Conservation (phyloP, 75 land plant species). For the Pinus taeda region DNA sequence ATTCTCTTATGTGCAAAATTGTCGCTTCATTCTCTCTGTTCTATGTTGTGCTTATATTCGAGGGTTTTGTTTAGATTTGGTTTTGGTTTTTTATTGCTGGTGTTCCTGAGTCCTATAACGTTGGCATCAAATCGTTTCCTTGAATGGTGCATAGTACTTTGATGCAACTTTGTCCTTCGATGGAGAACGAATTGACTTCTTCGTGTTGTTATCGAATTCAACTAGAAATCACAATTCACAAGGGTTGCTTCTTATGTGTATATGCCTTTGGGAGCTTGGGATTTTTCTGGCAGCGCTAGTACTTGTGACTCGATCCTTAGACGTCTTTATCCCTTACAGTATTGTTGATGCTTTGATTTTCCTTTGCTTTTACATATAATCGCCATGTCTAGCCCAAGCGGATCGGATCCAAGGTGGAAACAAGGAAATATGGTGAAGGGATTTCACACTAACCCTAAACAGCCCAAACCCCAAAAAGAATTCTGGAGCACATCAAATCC, state of each 20-base stretch:
- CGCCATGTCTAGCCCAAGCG: not conserved
- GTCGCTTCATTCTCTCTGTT: too few species aligned
- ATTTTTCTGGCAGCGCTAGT: too few species aligned
- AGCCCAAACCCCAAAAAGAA: too few species aligned
- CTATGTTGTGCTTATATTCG: too few species aligned
- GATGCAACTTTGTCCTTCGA: not conserved
- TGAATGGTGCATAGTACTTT: constrained; percentile 2
- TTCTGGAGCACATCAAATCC: too few species aligned
- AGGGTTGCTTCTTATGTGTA: constrained; percentile 27
- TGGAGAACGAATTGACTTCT: constrained; percentile 1
- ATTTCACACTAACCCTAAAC: not conserved
- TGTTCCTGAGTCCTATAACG: too few species aligned
- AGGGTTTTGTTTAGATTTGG: too few species aligned
- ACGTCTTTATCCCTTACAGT: too few species aligned
- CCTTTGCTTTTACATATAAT: not conserved
- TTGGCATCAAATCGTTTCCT: constrained; percentile 4
- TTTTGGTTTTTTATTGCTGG: too few species aligned
- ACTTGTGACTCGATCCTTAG: too few species aligned
- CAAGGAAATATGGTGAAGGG: not conserved
- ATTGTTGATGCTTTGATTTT: too few species aligned
- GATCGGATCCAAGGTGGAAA: not conserved
- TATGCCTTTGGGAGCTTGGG: constrained; percentile 14
- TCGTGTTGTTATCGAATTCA: not conserved
- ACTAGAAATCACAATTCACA: not conserved
- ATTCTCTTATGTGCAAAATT: too few species aligned